Evolutionary conservation across 805 yeast genomes (phyloP), one percentile per base, ranked within the genome.

Genomic region (Komagataella phaffii): DNA sequence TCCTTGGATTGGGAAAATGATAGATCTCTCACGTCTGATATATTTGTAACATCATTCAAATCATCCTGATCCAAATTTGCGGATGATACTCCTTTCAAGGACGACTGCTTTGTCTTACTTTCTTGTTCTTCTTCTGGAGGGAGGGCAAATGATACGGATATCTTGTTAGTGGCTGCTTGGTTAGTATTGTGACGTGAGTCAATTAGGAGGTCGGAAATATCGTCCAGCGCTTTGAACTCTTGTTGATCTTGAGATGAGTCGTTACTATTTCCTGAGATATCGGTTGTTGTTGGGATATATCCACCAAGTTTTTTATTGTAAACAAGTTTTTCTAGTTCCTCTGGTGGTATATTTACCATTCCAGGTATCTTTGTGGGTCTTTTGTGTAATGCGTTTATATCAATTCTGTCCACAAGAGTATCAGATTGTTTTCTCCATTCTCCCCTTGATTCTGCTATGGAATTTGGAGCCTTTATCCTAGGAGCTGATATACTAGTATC

Each of bases 1-100:
- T 61, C 67, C 52, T 71, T 71, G 0, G 77, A 68, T 55, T 75
- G 74, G 1, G 79, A 66, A 56, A 77, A 78, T 3, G 81, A 73
- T 3, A 74, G 51, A 48, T 75, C 74, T 3, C 64, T 64, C 12
- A 71, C 51, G 36, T 67, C 70, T 5, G 75, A 69, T 1, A 65
- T 56, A 18, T 64, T 61, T 0, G 76, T 73, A 2, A 70, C 66
- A n/a, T 56, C 56, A 5, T 44, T 24, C 6, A 51, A 50, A 48
- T 53, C 65, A 4, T 61, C 54, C 49, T 63, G 65, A 45, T 59
- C 64, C 43, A 30, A 10, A 30, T 30, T 30, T 14, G 40, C 12
- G 10, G 40, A 5, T 30, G 40, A 30, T 4, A 14, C 14, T 30
- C 40, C 10, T 12, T 30, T 30, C 40, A 30, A 3, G 40, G 40